Percentiles rank a stretch among this genome's conserved stretches.
Evolutionary conservation across 257 asterid species (phyloP).

Genomic region (Handroanthus guayacan): DNA sequence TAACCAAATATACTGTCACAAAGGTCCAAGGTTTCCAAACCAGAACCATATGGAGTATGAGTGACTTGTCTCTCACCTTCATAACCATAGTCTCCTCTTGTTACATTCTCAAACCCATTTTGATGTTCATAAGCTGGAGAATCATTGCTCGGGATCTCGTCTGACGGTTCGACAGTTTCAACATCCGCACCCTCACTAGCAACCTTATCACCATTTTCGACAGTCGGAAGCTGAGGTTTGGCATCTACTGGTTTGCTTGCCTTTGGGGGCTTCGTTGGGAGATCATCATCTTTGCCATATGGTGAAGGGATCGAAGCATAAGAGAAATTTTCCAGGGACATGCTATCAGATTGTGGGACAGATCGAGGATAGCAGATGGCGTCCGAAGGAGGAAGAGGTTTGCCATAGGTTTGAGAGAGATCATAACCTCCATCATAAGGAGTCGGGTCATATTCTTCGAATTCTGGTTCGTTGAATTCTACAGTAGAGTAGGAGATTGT

Average conservation of each 20-base stretch:
- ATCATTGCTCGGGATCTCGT: constrained; percentile 16
- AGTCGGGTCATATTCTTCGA: constrained; percentile 70
- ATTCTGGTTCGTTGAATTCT: constrained; percentile 48
- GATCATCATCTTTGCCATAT: constrained; percentile 41
- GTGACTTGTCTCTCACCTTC: constrained; percentile 38
- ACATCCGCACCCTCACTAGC: constrained; percentile 10
- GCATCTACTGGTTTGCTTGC: constrained; percentile 30
- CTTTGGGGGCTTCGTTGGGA: constrained; percentile 27
- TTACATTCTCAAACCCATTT: constrained; percentile 26
- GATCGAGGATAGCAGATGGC: constrained; percentile 70
- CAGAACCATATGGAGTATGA: constrained; percentile 69
- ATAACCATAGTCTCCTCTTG: constrained; percentile 33
- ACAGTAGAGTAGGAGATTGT: constrained; percentile 43
- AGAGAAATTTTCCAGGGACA: constrained; percentile 39
- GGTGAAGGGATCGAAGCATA: constrained; percentile 56
- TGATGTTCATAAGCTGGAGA: constrained; percentile 25
- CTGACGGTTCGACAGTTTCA: constrained; percentile 25
- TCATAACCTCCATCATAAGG: constrained; percentile 89
- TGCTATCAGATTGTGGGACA: constrained; percentile 27
- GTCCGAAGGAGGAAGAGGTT: constrained; percentile 81
- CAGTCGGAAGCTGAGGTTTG: background rate
- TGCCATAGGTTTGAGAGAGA: constrained; percentile 61
- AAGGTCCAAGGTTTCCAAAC: constrained; percentile 78
- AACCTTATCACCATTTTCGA: constrained; percentile 33
- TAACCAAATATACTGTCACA: constrained; percentile 85